Evolutionary conservation across 169 alveolate genomes (phyloP).

Genomic region (Plasmodium gonderi): DNA sequence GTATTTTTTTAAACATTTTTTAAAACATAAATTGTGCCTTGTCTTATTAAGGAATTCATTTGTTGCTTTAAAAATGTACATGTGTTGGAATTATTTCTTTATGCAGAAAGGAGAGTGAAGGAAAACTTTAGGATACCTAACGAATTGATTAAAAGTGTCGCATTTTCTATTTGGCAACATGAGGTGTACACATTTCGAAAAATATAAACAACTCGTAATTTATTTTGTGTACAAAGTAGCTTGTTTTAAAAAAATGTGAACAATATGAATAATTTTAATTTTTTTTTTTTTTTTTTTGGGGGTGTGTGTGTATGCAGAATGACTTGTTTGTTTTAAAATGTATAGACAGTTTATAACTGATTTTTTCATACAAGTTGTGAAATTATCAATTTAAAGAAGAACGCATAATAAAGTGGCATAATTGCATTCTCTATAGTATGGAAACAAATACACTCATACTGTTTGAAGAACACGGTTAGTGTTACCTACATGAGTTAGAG

Average conservation of each 20-base stretch:
- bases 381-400: neutral
- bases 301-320: neutral
- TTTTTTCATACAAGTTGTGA: neutral
- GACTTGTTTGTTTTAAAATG: neutral
- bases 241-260: conserved; percentile 8
- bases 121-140: neutral
- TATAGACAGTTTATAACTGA: conserved; percentile 1
- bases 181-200: neutral
- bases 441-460: neutral
- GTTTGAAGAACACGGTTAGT: neutral
- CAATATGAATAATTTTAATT: neutral
- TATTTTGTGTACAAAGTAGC: neutral
- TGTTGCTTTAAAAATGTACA: neutral
- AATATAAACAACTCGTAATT: neutral
- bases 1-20: neutral
- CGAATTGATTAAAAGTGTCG: neutral
- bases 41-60: neutral
- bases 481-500: neutral
- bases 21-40: neutral
- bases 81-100: neutral
- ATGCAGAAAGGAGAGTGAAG: neutral
- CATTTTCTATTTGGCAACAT: neutral
- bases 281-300: neutral
- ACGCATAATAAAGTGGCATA: neutral
- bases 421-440: neutral